Base-by-base conservation (phyloP, 352 stramenopile species). In the Globisporangium solare region DNA sequence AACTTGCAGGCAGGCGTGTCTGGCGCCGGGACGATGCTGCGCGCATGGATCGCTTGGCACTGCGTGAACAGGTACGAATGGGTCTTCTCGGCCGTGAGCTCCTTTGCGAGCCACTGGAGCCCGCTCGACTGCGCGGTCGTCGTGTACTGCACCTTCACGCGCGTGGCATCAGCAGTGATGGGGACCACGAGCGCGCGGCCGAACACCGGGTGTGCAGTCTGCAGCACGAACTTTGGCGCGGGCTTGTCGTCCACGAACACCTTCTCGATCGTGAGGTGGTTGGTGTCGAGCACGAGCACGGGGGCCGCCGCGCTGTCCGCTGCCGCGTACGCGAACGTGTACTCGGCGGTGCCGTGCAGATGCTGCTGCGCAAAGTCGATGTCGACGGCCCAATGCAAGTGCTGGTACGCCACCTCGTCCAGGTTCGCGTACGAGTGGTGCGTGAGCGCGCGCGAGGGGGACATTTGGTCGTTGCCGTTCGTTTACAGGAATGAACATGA, bases 41-140 rank as follows among this genome's bases (percentile, higher is more conserved):
- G 84, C 8, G 94, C 93, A 68, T 99, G 95, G 67, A 99, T 99
- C 6, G 95, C 94, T 42, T 92, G 83, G 60, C 86, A 95, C 63
- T 98, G 92, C 20, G 92, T 98, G 70, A 97, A 98, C 22, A 98
- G 71, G 69, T 98, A 99, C 11, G 96, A 95, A 58, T 95, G 77
- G 47, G 83, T 87, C 67, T 98, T 97, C 17, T 88, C 94, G 18
- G 92, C 89, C 40, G 96, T 99, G 66, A 98, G 95, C 56, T 89
- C 78, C 46, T 96, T 95, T 7, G 73, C 71, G 13, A 98, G 82
- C 90, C 91, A 98, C 61, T 98, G 92, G 11, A 95, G 61, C 1
- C 92, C 94, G 47, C 71, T 79, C 27, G 75, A 92, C 2, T 21
- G 20, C 20, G 49, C 51, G 31, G 59, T 65, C 40, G 59, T 65